Percentiles rank a stretch among this genome's conserved stretches.
phyloP scores from a whole-genome alignment of 2,329 filamentous ascomycete species.

The Sporothrix brasiliensis region DNA sequence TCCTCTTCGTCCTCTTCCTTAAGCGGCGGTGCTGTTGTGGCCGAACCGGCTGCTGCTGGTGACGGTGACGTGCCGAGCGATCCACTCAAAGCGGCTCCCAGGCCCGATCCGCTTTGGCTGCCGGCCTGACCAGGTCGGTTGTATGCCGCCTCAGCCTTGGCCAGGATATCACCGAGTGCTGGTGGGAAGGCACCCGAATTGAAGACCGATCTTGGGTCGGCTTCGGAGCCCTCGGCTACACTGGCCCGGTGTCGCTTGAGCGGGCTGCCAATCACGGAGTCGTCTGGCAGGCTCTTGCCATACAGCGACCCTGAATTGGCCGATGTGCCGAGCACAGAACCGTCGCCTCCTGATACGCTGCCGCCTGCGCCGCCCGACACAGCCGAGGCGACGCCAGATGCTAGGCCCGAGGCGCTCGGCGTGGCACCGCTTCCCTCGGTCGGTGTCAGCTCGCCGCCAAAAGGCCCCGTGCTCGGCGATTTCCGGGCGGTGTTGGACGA shows the following conservation, averaged over 20 bases:
- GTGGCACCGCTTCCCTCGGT: constrained; percentile 42
- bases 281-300: constrained; percentile 51
- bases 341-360: neutral
- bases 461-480: constrained; percentile 50
- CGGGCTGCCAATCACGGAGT: constrained; percentile 65
- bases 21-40: constrained; percentile 4
- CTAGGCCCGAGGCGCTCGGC: constrained; percentile 35
- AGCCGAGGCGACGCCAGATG: constrained; percentile 34
- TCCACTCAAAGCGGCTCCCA: neutral
- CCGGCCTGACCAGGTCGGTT: constrained; percentile 23
- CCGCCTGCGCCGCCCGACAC: neutral
- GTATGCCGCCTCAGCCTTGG: constrained; percentile 45
- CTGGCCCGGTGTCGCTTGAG: constrained; percentile 75
- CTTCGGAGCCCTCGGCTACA: constrained; percentile 51
- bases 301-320: constrained; percentile 40
- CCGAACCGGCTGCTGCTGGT: neutral
- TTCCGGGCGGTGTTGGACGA: constrained; percentile 49
- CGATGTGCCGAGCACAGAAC: neutral
- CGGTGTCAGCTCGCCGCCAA: constrained; percentile 47
- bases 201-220: constrained; percentile 39
- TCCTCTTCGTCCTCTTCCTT: constrained; percentile 34
- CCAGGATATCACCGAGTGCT: constrained; percentile 49
- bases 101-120: neutral
- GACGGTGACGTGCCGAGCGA: constrained; percentile 5
- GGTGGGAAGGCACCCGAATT: constrained; percentile 43